Base-by-base conservation (phyloP, 2,329 filamentous ascomycete genomes). In the Sporothrix sp. region DNA sequence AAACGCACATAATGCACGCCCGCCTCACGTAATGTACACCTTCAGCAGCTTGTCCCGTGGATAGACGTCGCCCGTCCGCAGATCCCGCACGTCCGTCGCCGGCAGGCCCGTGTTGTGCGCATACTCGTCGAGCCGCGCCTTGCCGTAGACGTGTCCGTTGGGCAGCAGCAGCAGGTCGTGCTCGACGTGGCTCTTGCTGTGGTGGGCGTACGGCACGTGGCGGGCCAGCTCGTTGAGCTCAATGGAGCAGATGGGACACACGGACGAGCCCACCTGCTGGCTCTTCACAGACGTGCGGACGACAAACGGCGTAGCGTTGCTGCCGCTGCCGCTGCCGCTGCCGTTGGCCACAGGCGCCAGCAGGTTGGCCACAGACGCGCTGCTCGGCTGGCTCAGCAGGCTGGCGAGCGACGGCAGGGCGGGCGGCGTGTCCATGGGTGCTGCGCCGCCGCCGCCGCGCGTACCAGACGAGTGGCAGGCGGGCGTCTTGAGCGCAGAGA, bases 241-340 rank as follows among this genome's bases (percentile, higher is more conserved):
- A 1, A 85, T 93, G 43, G 85, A 93, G 71, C 93, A 98, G 62
- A 98, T 97, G 3, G 93, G 93, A 60, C 93, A 98, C 37, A 97
- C 52, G 13, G 56, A 56, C 2, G 53, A 20, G 61, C 58, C 30
- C 56, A 59, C 45, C 65, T 63, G 45, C 61, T 60, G 45, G 62
- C 58, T 3, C 38, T 51, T 16, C 60, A 2, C 50, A 54, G 44
- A 9, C 33, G 45, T 48, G 33, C 14, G 49, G n/a, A n/a, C n/a
- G n/a, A n/a, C 43, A 50, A 21, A 54, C 49, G 51, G 45, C 42
- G 43, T 27, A 7, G 13, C 21, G 18, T 18, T 18, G 36, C 32
- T n/a, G 35, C 14, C 30, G 35, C 58, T 55, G 21, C 54, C 52
- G 23, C 60, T 38, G 38, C 23, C 9, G 18, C 47, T 52, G 48